A percentile compares a stretch with the other conserved stretches of the same genome.
Evolutionary conservation across 2,329 filamentous ascomycete genomes (phyloP).

Genomic region (Fusarium pseudonygamai): DNA sequence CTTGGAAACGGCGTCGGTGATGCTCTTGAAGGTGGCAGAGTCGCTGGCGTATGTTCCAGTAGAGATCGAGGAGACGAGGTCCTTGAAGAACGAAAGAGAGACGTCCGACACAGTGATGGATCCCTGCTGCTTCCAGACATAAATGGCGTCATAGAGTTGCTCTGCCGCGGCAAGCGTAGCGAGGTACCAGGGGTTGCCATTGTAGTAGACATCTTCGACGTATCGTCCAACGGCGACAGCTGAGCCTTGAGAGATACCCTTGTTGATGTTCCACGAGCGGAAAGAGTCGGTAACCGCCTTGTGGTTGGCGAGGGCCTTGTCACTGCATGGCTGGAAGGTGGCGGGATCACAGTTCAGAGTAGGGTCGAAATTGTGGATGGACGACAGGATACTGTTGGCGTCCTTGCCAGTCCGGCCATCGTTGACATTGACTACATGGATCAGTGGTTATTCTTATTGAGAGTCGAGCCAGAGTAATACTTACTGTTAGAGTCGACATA

Average conservation of each 20-base stretch:
- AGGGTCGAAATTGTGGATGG: conserved; percentile 77
- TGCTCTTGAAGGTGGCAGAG: conserved; percentile 59
- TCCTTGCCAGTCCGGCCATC: conserved; percentile 75
- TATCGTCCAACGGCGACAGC: conserved; percentile 75
- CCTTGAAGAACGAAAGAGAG: conserved; percentile 77
- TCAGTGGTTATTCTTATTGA: neutral
- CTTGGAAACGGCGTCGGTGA: conserved; percentile 65
- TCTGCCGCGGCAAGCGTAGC: conserved; percentile 81
- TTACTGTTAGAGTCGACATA: conserved; percentile 75
- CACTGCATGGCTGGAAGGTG: conserved; percentile 83
- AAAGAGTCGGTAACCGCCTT: conserved; percentile 81
- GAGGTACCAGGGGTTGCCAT: conserved; percentile 85
- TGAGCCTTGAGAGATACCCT: conserved; percentile 65
- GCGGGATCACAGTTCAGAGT: conserved; percentile 70
- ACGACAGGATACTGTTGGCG: conserved; percentile 73
- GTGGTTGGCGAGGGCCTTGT: conserved; percentile 76
- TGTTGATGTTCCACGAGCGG: conserved; percentile 77
- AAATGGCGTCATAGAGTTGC: conserved; percentile 79
- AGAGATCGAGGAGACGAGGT: conserved; percentile 66
- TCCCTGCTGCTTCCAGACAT: conserved; percentile 72
- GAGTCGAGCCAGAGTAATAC: conserved; percentile 11
- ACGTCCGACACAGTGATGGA: conserved; percentile 71
- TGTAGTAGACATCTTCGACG: conserved; percentile 77
- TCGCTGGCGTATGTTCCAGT: conserved; percentile 68
- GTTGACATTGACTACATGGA: conserved; percentile 60